phyloP scores from a whole-genome alignment of 2,329 filamentous ascomycete genomes.

The Cladosporium sp. region DNA sequence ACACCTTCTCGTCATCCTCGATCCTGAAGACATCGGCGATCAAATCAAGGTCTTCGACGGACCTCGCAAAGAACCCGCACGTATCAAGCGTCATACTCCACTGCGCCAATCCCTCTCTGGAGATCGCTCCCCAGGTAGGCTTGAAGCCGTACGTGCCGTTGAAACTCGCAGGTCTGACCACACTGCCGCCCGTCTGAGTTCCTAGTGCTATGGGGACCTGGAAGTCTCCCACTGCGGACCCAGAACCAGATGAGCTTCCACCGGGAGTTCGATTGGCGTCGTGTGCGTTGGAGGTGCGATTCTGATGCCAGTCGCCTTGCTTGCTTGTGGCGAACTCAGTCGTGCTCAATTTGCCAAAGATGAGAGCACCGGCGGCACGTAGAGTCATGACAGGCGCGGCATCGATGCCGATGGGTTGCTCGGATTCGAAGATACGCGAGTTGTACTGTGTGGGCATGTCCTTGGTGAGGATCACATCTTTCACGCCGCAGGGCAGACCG shows the following conservation, averaged over 20 bases:
- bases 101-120: constrained; percentile 62
- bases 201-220: constrained; percentile 64
- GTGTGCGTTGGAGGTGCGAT: constrained; percentile 59
- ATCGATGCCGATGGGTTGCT: constrained; percentile 50
- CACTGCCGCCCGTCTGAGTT: constrained; percentile 67
- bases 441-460: constrained; percentile 62
- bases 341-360: constrained; percentile 62
- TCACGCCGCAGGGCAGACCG: constrained; percentile 60
- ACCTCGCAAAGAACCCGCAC: constrained; percentile 61
- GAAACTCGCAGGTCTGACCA: constrained; percentile 65
- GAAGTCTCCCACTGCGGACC: constrained; percentile 65
- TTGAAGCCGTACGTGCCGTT: constrained; percentile 67
- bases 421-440: constrained; percentile 56
- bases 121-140: constrained; percentile 66
- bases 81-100: constrained; percentile 65
- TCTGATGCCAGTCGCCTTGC: constrained; percentile 45
- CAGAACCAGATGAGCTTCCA: constrained; percentile 68
- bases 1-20: constrained; percentile 50
- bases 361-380: constrained; percentile 57
- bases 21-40: constrained; percentile 58
- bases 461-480: constrained; percentile 62
- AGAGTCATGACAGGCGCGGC: constrained; percentile 56
- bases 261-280: constrained; percentile 59
- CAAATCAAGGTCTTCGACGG: constrained; percentile 60
- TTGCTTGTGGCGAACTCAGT: constrained; percentile 65